These are phyloP conservation scores for Penicillium freii DNA, from an alignment of 2,329 filamentous ascomycete species.

Conservation along the genomic window DNA sequence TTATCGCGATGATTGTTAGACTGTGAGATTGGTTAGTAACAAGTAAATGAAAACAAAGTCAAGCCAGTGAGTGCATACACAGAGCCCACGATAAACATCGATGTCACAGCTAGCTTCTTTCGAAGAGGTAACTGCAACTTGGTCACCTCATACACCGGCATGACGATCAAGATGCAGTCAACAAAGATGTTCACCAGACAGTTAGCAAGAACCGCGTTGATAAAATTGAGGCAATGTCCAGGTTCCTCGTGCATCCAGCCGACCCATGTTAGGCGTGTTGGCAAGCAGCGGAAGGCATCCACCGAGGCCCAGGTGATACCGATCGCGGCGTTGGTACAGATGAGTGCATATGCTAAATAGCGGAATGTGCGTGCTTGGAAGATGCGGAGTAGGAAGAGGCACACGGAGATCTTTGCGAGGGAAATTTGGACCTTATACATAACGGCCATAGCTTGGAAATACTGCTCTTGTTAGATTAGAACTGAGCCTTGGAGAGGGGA, in stretches of 20 bases:
- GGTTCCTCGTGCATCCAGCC: slow-evolving; percentile 19
- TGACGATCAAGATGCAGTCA: slow-evolving; percentile 16
- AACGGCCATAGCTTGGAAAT: slow-evolving; percentile 18
- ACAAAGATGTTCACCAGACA: slow-evolving; percentile 24
- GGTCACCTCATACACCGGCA: slow-evolving; percentile 22
- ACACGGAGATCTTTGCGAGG: slow-evolving; percentile 19
- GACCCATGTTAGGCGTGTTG: slow-evolving; percentile 17
- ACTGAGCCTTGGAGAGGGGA: no score
- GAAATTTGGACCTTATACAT: slow-evolving; percentile 24
- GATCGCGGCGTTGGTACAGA: slow-evolving; percentile 17
- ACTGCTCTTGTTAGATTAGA: slow-evolving; percentile 9
- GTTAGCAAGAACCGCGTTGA: slow-evolving; percentile 18
- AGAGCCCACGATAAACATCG: slow-evolving; percentile 21
- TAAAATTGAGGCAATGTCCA: slow-evolving; percentile 23
- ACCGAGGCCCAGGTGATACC: slow-evolving; percentile 20
- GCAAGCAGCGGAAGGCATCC: slow-evolving; percentile 20
- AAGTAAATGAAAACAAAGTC: not conserved
- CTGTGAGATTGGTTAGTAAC: slow-evolving; percentile 9
- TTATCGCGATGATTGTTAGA: slow-evolving; percentile 25
- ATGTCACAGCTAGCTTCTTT: slow-evolving; percentile 18
- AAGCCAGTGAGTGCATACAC: slow-evolving; percentile 1
- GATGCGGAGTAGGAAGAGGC: slow-evolving; percentile 24
- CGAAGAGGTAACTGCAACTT: slow-evolving; percentile 19
- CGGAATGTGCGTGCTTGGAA: slow-evolving; percentile 21
- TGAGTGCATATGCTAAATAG: slow-evolving; percentile 18